A percentile compares a stretch with the other conserved stretches of the same genome.
phyloP scores from a whole-genome alignment of 78 protist species.

The Anaeramoeba ignava region DNA sequence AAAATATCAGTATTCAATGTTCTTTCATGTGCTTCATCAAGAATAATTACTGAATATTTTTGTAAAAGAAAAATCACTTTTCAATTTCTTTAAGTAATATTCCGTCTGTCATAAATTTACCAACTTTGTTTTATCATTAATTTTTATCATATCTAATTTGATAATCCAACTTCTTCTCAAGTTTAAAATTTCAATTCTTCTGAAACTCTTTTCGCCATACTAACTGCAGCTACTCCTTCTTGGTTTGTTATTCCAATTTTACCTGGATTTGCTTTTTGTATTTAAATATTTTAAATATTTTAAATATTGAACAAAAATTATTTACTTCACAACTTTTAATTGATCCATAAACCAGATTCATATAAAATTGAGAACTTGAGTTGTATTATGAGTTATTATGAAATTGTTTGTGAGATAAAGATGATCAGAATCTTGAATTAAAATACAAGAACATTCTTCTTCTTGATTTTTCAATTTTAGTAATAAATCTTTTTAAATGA shows the following conservation, averaged over 20 bases:
- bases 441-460: too few relatives aligned
- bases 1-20: conserved; percentile 63
- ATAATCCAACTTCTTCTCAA: conserved; percentile 62
- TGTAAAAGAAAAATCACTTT: conserved; percentile 53
- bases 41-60: conserved; percentile 63
- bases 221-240: conserved; percentile 94
- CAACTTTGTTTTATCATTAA: conserved; percentile 20
- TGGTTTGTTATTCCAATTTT: conserved; percentile 96
- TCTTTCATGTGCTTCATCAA: conserved; percentile 96
- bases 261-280: conserved; percentile 34
- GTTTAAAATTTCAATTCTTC: conserved; percentile 54
- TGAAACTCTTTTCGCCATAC: conserved; percentile 81
- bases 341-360: conserved; percentile 70
- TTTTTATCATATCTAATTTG: conserved; percentile 73
- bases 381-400: conserved; percentile 10
- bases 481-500: too few relatives aligned
- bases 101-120: conserved; percentile 92
- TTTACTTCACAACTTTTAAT: not conserved
- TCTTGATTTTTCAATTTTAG: too few relatives aligned
- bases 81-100: conserved; percentile 55
- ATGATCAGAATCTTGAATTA: too few relatives aligned
- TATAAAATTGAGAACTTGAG: conserved; percentile 78
- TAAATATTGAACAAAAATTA: not conserved
- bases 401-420: too few relatives aligned
- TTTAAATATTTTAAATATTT: not conserved